Evolutionary conservation across 1,284 basidiomycete genomes (phyloP), one percentile per base, ranked within the genome.

Genomic region (Melanopsichium pennsylvanicum): DNA sequence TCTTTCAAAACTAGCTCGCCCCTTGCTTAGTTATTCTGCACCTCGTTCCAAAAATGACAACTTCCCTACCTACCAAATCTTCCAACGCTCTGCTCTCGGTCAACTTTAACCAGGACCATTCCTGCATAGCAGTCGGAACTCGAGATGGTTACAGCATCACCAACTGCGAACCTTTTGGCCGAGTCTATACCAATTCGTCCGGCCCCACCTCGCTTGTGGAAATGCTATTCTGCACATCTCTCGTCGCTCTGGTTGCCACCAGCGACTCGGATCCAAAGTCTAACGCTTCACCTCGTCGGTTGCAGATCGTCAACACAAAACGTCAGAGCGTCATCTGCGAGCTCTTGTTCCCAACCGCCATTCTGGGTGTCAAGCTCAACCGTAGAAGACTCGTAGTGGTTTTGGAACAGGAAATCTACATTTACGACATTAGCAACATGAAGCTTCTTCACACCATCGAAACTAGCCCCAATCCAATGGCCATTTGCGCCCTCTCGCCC

Each of bases 371-470:
- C 80, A 97, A 96, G 84, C 86, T 99, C 78, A 98, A 99, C 84
- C 86, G 96, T 52, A 93, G 96, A 83, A 90, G 93, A 0, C 86
- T 99, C 19, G 91, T 97, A 31, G 95, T 98, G 62, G 90, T 98
- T 7, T 86, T 98, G 48, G 94, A 97, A 80, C 87, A 88, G 35
- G 93, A 97, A 82, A 96, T 99, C 58, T 99, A 97, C 84, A 93
- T 97, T 54, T 98, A 98, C 80, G 95, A 98, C 80, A 97, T 98
- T 75, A 92, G 90, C 59, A 99, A 97, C 74, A 97, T 98, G 95
- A 90, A 94, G 74, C 86, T 98, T 26, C 83, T 97, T 36, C 95
- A 97, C 81, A 96, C 97, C 41, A 95, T 98, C 54, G 96, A 98
- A 84, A 98, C 95, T 0, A 90, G 91, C 13, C 88, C 92, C 0